Percentiles rank a stretch among this genome's conserved stretches.
These are phyloP conservation scores for Pseudopediastrum boryanum DNA, from an alignment of 139 green algal genomes.

Conservation along the genomic window DNA sequence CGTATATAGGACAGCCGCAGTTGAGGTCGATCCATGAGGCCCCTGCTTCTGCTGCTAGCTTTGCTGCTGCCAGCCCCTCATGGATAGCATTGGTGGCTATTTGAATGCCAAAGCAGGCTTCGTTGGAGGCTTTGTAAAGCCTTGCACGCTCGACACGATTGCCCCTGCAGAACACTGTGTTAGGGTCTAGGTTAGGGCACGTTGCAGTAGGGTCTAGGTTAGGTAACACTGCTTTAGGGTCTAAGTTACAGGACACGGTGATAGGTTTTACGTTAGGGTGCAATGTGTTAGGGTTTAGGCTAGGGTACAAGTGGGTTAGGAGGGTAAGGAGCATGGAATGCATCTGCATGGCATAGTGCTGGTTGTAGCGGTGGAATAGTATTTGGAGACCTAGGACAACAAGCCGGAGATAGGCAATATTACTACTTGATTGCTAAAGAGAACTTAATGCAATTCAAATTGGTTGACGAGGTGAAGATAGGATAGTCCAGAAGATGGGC, in stretches of 20 bases:
- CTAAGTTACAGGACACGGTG: too few relatives aligned
- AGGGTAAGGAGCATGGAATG: background rate
- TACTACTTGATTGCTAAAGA: background rate
- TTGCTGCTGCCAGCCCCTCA: constrained; percentile 69
- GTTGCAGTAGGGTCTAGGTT: too few relatives aligned
- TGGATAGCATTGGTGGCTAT: constrained; percentile 82
- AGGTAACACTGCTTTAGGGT: too few relatives aligned
- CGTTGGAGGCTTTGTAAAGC: constrained; percentile 50
- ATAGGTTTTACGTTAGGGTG: too few relatives aligned
- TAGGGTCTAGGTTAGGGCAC: background rate
- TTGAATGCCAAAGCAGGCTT: constrained; percentile 65
- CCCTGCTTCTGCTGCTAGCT: constrained; percentile 65
- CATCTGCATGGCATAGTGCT: background rate
- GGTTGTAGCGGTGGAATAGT: background rate
- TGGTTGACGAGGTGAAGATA: too few relatives aligned
- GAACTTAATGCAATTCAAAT: background rate
- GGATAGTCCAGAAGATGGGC: too few relatives aligned
- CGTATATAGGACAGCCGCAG: constrained; percentile 85
- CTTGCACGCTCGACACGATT: constrained; percentile 59
- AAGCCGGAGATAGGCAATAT: background rate
- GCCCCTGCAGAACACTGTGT: constrained; percentile 37
- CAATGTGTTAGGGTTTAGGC: too few relatives aligned
- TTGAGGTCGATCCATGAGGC: constrained; percentile 87
- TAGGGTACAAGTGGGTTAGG: too few relatives aligned
- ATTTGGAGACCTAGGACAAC: background rate